Evolutionary conservation across 495 filamentous ascomycete species (phyloP).

Genomic region (Aspergillus ellipticus): DNA sequence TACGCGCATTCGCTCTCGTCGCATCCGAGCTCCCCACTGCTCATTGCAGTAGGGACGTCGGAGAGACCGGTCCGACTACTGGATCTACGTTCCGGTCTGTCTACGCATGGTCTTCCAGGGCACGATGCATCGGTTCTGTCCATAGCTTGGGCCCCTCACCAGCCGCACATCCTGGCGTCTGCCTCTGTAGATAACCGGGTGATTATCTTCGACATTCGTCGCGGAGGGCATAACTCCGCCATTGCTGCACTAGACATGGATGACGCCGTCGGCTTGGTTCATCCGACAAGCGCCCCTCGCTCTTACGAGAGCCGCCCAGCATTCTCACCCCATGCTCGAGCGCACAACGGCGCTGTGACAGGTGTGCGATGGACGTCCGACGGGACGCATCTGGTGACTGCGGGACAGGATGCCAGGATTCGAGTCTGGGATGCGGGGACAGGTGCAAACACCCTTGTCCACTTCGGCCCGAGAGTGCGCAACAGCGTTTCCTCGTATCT

Average conservation of each 20-base stretch:
- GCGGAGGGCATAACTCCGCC: constrained; percentile 54
- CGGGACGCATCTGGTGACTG: constrained; percentile 68
- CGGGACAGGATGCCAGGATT: constrained; percentile 76
- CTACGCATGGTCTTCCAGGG: constrained; percentile 72
- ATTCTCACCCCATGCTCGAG: constrained; percentile 48
- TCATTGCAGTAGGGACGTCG: constrained; percentile 81
- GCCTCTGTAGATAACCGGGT: constrained; percentile 74
- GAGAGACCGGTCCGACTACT: constrained; percentile 75
- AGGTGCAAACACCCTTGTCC: constrained; percentile 77
- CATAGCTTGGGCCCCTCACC: constrained; percentile 72
- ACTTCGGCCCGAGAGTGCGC: constrained; percentile 73
- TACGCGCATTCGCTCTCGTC: constrained; percentile 75
- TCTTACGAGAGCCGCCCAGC: constrained; percentile 41
- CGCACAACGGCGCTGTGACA: constrained; percentile 76
- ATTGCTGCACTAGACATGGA: constrained; percentile 78
- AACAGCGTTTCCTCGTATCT: constrained; percentile 57
- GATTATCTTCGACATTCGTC: constrained; percentile 80
- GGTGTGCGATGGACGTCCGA: constrained; percentile 79
- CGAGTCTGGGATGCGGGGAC: constrained; percentile 78
- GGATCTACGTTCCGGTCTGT: constrained; percentile 73
- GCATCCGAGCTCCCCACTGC: constrained; percentile 61
- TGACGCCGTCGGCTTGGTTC: constrained; percentile 60
- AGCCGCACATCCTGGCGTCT: constrained; percentile 74
- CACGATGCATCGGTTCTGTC: constrained; percentile 69
- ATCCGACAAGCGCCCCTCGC: constrained; percentile 20